Evolutionary conservation across 257 asterid genomes (phyloP).

Genomic region (Cordia subcordata): DNA sequence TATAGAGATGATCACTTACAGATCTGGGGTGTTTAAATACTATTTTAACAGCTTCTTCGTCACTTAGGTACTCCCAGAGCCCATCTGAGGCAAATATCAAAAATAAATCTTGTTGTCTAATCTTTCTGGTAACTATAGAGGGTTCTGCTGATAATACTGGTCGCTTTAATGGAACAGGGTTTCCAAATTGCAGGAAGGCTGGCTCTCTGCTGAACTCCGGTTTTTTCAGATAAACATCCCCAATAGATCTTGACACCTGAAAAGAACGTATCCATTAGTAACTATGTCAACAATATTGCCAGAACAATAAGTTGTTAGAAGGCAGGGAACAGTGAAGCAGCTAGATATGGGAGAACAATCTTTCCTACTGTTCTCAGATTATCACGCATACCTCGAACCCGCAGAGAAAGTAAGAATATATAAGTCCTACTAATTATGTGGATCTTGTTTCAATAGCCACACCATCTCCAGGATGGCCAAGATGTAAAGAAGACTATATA

Average conservation of each 20-base stretch:
- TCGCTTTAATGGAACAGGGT: conserved; percentile 64
- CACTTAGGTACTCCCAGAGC: conserved; percentile 91
- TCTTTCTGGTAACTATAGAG: conserved; percentile 68
- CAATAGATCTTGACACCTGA: conserved; percentile 97
- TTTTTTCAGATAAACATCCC: conserved; percentile 87
- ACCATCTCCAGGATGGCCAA: conserved; percentile 26
- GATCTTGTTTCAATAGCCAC: conserved; percentile 28
- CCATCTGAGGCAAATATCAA: conserved; percentile 97
- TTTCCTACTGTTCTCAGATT: conserved; percentile 12
- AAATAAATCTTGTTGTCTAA: conserved; percentile 73
- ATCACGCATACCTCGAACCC: conserved; percentile 37
- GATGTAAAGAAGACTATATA: conserved; percentile 25
- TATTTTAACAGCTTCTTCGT: conserved; percentile 76
- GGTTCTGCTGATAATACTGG: conserved; percentile 88
- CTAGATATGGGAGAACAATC: conserved; percentile 12
- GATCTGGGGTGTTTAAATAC: conserved; percentile 74
- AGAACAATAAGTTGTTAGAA: not conserved
- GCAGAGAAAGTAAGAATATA: conserved; percentile 36
- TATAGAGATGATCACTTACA: conserved; percentile 38
- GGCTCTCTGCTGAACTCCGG: conserved; percentile 83
- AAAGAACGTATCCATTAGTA: conserved; percentile 10
- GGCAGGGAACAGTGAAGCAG: not conserved
- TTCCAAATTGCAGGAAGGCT: conserved; percentile 49
- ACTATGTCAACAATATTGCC: conserved; percentile 5
- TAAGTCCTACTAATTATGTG: conserved; percentile 30